These are phyloP conservation scores for Hymenoscyphus infarciens DNA, from an alignment of 2,329 filamentous ascomycete genomes.

Conservation along the genomic window DNA sequence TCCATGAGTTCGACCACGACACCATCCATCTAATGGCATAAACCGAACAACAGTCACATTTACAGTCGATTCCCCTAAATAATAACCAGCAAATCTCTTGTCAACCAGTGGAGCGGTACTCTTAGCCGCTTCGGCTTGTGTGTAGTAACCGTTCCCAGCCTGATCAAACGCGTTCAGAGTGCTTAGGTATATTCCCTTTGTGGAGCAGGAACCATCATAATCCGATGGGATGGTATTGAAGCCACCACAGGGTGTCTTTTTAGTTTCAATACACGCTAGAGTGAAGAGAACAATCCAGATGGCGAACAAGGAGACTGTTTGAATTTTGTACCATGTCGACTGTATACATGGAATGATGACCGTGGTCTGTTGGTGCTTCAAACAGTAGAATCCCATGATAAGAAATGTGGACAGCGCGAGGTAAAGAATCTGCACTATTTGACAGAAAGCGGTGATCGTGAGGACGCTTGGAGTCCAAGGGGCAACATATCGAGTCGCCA, in stretches of 20 bases:
- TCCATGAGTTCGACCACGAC: too few species aligned
- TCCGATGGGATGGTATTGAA: neutral
- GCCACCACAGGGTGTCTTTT: slow-evolving; percentile 1
- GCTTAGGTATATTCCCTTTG: neutral
- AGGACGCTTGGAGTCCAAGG: too few species aligned
- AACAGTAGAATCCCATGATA: neutral
- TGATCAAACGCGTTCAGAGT: neutral
- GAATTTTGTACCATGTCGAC: slow-evolving; percentile 9
- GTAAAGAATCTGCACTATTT: too few species aligned
- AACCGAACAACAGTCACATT: neutral
- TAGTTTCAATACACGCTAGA: slow-evolving; percentile 1
- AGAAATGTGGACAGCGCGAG: neutral
- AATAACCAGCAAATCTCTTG: neutral
- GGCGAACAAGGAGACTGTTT: neutral
- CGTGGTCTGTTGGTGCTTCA: neutral
- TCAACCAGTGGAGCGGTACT: neutral
- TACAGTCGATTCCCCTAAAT: neutral
- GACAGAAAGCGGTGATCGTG: too few species aligned
- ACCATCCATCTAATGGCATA: too few species aligned
- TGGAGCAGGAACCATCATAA: neutral
- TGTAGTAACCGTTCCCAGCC: neutral
- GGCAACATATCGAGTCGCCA: too few species aligned
- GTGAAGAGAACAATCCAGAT: neutral
- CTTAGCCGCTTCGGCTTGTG: too few species aligned
- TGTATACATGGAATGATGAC: slow-evolving; percentile 10